Base-by-base conservation (phyloP, 2,329 filamentous ascomycete genomes). In the Moelleriella libera region DNA sequence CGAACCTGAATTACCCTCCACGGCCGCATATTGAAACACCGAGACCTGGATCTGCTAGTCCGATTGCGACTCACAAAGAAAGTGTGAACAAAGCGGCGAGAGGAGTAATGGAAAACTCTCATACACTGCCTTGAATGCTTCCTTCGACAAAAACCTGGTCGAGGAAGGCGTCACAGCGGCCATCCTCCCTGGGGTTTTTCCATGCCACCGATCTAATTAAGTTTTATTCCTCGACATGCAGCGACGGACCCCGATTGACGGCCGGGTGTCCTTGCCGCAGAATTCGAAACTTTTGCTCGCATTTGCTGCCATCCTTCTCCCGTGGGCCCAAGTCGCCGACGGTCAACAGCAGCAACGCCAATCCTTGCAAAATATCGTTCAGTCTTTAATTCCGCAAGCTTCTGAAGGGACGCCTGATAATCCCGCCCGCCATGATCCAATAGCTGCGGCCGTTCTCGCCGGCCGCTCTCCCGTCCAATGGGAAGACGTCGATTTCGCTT, bases 211-310 rank as follows among this genome's bases (percentile, higher is more conserved):
- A 43, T n/a, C 14, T 41, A 45, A 31, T 31, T 10, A 29, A 39
- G 10, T 29, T 30, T 41, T 42, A 44, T 31, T 41, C 43, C 45
- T 34, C 57, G 56, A 57, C 52, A 83, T 82, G 78, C 69, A 76
- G 71, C 79, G 75, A 75, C 76, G 78, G 70, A 77, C 77, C 63
- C 72, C 72, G 58, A 75, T 74, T 68, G 73, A 75, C 65, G 72
- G 69, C 60, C 67, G 69, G 67, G 64, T 68, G 68, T 60, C 64
- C 60, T 63, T 63, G 53, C 49, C 43, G 30, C 63, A 64, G 50
- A 67, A 72, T 63, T 64, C 68, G 57, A 68, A 65, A 60, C 62
- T 68, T 57, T 57, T 74, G 61, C 60, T 78, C 61, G 74, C 76
- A 62, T 69, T 80, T 61, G 74, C 72, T 56, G 62, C 80, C 52